Evolutionary conservation across 169 alveolate species (phyloP).

Genomic region (Eimeria mitis): DNA sequence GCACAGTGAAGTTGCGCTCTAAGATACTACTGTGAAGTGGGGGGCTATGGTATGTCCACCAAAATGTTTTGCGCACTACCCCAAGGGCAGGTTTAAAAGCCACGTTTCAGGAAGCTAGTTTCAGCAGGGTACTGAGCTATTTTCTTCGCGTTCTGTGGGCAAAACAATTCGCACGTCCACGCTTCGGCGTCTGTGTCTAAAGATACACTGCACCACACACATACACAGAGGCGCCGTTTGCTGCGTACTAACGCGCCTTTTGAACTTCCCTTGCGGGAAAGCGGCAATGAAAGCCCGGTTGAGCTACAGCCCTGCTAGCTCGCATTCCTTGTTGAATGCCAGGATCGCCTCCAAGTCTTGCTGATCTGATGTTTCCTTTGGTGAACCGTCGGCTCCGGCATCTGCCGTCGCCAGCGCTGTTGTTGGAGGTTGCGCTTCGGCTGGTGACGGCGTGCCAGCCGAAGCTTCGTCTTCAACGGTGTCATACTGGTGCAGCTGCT

Average conservation of each 20-base stretch:
- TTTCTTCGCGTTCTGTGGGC: constrained; percentile 4
- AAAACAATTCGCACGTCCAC: constrained; percentile 25
- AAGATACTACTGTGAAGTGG: neutral
- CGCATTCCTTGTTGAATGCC: constrained; percentile 81
- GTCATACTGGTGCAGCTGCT: constrained; percentile 85
- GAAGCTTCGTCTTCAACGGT: constrained; percentile 32
- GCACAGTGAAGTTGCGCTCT: neutral
- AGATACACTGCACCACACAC: constrained; percentile 28
- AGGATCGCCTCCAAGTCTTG: constrained; percentile 67
- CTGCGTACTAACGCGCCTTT: constrained; percentile 9
- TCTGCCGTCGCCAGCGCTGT: constrained; percentile 10
- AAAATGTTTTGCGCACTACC: neutral
- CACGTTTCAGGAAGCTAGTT: neutral
- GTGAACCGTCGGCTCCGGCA: neutral
- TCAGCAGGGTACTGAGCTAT: neutral
- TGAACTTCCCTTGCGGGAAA: neutral
- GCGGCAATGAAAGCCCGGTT: neutral
- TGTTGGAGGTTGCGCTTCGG: constrained; percentile 54
- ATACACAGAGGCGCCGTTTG: constrained; percentile 10
- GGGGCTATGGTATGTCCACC: neutral
- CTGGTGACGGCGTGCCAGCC: constrained; percentile 19
- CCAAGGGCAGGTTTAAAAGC: neutral
- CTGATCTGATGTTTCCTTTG: constrained; percentile 26
- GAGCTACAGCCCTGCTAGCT: constrained; percentile 73
- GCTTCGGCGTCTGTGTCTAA: constrained; percentile 13